A percentile compares a stretch with the other conserved stretches of the same genome.
These are phyloP conservation scores for Arthrobotrys musiformis DNA, from an alignment of 2,329 filamentous ascomycete species.

Conservation along the genomic window DNA sequence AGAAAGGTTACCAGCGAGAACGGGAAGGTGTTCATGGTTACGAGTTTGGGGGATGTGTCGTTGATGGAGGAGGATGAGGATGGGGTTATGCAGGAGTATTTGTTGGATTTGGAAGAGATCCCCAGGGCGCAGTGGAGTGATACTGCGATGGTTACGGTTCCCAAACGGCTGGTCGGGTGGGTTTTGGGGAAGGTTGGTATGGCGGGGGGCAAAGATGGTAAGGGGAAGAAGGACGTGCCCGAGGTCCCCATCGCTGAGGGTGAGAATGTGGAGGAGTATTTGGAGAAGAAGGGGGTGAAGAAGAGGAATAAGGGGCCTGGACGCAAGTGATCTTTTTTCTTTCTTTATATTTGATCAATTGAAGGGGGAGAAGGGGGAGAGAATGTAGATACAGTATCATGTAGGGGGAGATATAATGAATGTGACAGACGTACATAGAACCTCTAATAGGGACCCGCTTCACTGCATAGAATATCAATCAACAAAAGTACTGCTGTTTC, in stretches of 20 bases:
- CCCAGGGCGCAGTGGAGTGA: conserved; percentile 79
- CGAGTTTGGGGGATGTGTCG: conserved; percentile 90
- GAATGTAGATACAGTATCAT: conserved; percentile 4
- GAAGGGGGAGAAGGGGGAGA: background rate
- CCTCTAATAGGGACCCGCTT: background rate
- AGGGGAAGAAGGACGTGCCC: conserved; percentile 62
- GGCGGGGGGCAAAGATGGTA: conserved; percentile 57
- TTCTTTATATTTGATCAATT: background rate
- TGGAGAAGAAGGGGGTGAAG: conserved; percentile 54
- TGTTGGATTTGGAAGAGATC: conserved; percentile 90
- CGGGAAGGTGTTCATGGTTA: conserved; percentile 92
- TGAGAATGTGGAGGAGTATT: conserved; percentile 63
- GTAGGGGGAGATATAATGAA: background rate
- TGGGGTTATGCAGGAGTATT: conserved; percentile 81
- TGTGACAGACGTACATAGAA: conserved; percentile 5
- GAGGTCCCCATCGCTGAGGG: conserved; percentile 62
- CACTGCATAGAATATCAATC: conserved; percentile 12
- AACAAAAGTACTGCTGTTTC: background rate
- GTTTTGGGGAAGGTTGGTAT: conserved; percentile 68
- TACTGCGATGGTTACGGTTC: conserved; percentile 83
- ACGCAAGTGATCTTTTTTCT: conserved; percentile 18
- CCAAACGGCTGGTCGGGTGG: conserved; percentile 75
- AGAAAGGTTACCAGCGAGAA: conserved; percentile 86
- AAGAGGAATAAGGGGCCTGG: conserved; percentile 40
- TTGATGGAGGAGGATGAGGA: conserved; percentile 92